Evolutionary conservation across 2,329 filamentous ascomycete genomes (phyloP).

Genomic region (Penicillium concentricum): DNA sequence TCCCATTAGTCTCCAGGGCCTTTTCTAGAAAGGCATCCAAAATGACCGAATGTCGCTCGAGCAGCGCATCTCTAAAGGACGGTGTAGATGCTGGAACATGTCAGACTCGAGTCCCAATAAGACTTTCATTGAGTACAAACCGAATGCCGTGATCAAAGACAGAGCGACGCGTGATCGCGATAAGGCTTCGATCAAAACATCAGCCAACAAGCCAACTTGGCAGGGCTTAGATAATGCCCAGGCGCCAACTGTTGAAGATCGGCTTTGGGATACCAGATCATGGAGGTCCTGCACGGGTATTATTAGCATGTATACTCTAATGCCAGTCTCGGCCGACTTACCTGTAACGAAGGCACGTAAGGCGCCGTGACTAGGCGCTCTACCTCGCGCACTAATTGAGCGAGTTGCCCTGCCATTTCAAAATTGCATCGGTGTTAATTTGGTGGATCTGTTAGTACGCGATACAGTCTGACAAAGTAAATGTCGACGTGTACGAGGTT

Average conservation of each 20-base stretch:
- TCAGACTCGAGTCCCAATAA: conserved; percentile 8
- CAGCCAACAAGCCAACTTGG: conserved; percentile 47
- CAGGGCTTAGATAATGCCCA: conserved; percentile 54
- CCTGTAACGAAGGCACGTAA: conserved; percentile 53
- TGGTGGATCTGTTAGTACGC: not conserved
- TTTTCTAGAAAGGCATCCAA: conserved; percentile 38
- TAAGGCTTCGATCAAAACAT: conserved; percentile 50
- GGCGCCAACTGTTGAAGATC: conserved; percentile 37
- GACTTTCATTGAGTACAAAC: conserved; percentile 31
- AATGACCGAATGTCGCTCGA: conserved; percentile 33
- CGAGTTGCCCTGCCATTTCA: conserved; percentile 27
- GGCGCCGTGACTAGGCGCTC: conserved; percentile 49
- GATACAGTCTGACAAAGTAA: not conserved
- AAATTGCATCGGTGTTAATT: not conserved
- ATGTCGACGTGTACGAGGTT: not conserved
- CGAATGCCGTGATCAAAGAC: conserved; percentile 50
- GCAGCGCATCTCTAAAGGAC: conserved; percentile 33
- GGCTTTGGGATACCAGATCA: conserved; percentile 27
- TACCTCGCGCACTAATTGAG: conserved; percentile 42
- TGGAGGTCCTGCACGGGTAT: conserved; percentile 30
- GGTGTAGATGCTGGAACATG: conserved; percentile 25
- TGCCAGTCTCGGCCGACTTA: conserved; percentile 27
- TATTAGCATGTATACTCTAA: conserved; percentile 9
- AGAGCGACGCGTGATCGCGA: conserved; percentile 53
- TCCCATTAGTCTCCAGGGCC: conserved; percentile 26